Percentiles rank a stretch among this genome's conserved stretches.
These are phyloP conservation scores for Deinandra increscens DNA, from an alignment of 129 eudicot species.

Conservation along the genomic window DNA sequence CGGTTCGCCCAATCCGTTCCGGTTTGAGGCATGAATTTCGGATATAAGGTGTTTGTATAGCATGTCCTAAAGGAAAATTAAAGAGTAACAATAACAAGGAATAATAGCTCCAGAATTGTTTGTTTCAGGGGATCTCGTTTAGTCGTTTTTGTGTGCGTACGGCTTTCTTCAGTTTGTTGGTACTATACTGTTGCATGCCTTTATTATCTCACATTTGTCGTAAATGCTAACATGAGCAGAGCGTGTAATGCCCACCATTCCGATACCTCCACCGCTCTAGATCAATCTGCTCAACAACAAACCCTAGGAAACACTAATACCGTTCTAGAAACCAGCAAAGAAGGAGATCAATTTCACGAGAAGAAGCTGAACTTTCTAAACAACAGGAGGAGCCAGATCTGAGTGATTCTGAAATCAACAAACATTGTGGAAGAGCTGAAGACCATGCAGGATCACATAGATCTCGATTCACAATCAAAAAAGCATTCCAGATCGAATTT, in stretches of 20 bases:
- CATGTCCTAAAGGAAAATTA: too few relatives aligned
- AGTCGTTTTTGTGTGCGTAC: too few relatives aligned
- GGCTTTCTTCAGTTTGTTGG: too few relatives aligned
- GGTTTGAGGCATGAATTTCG: too few relatives aligned
- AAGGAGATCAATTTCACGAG: slow-evolving; percentile 35
- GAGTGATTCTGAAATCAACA: slow-evolving; percentile 3
- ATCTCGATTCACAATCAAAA: slow-evolving; percentile 60
- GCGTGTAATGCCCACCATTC: slow-evolving; percentile 33
- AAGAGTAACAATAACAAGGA: too few relatives aligned
- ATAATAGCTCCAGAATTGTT: too few relatives aligned
- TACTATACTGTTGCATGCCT: too few relatives aligned
- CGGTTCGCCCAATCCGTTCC: too few relatives aligned
- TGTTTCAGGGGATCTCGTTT: too few relatives aligned
- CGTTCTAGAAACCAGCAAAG: slow-evolving; percentile 37
- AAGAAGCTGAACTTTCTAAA: slow-evolving; percentile 26
- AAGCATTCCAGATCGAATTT: slow-evolving; percentile 51
- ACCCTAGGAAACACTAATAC: slow-evolving; percentile 16
- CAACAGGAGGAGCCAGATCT: slow-evolving; percentile 7
- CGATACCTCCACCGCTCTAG: slow-evolving; percentile 43
- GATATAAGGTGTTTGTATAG: too few relatives aligned
- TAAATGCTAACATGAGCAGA: slow-evolving; percentile 54
- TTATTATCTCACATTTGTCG: too few relatives aligned
- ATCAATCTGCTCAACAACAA: slow-evolving; percentile 31
- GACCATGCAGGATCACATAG: slow-evolving; percentile 80
- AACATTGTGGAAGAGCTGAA: slow-evolving; percentile 35